Evolutionary conservation across 176 grass and related monocot species (phyloP), one percentile per base, ranked within the genome.

Genomic region (Oryza officinalis): DNA sequence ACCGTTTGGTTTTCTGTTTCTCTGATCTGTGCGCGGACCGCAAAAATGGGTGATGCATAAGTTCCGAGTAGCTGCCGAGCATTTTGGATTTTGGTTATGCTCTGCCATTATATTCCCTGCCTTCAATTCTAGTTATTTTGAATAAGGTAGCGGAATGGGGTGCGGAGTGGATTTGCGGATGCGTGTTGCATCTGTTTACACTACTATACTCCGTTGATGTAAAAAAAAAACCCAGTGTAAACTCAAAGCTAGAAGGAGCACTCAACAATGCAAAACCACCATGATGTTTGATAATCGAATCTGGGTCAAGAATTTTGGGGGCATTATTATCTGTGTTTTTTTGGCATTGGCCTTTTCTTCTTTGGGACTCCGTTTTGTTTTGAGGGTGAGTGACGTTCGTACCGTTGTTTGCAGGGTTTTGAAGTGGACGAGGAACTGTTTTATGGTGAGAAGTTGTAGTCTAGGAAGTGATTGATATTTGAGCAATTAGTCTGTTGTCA

Each of bases 371-470:
- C 13, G 23, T 66, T 76, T 71, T n/a, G 22, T 81, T 86, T 47
- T 64, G 67, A 73, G 22, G 45, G 28, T 52, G 31, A 1, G 17
- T 90, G 45, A 90, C 6, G 46, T 37, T 65, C 72, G 25, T 68
- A 23, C 37, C 50, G 13, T 75, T 84, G 74, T 80, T 85, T 72
- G 20, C 84, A 90, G 89, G 75, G 47, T 27, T 79, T 59, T 86
- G 74, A 92, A 83, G 87, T 83, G 45, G 20, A 28, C 5, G 31
- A 70, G 38, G 79, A 64, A 22, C 31, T 69, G 35, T 46, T 67
- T 46, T 54, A 18, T 79, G 63, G 72, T 37, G 37, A 83, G 63
- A 43, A 81, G 27, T 65, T 75, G 6, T 79, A 37, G 43, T 47
- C 33, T 57, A 33, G 47, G 20, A 32, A 31, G 60, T 12, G 65